Conservation (phyloP, 2,329 filamentous ascomycete species). For the Botryotinia globosa region DNA sequence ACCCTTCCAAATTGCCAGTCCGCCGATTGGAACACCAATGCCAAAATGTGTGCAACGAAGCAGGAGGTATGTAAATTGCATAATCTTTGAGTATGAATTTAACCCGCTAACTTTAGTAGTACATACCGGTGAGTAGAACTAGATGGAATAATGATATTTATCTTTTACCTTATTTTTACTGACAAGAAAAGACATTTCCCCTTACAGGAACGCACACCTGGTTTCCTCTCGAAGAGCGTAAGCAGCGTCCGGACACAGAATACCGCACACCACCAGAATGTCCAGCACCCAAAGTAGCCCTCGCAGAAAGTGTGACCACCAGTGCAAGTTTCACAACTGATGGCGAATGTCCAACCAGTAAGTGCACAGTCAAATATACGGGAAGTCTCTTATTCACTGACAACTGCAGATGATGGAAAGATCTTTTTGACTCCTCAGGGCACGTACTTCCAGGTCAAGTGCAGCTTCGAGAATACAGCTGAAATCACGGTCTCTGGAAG, state of each 20-base stretch:
- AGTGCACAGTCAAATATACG: neutral
- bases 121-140: conserved; percentile 8
- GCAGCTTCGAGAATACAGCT: conserved; percentile 9
- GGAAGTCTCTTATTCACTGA: neutral
- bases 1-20: neutral
- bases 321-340: neutral
- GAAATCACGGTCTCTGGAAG: neutral
- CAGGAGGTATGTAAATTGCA: neutral
- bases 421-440: conserved; percentile 7
- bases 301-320: conserved; percentile 2
- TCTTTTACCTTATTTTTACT: neutral
- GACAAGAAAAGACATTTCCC: conserved; percentile 4
- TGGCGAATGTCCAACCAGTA: conserved; percentile 9
- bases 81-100: neutral
- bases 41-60: neutral
- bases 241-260: neutral
- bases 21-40: neutral
- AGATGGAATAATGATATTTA: too few species aligned
- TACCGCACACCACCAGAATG: conserved; percentile 2
- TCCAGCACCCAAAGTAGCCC: neutral
- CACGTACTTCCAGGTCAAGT: conserved; percentile 12
- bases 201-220: conserved; percentile 12
- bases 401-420: neutral
- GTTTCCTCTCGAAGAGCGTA: conserved; percentile 11
- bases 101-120: conserved; percentile 6